phyloP scores from a whole-genome alignment of 768 basidiomycete species.

The Tylopilus balloui region DNA sequence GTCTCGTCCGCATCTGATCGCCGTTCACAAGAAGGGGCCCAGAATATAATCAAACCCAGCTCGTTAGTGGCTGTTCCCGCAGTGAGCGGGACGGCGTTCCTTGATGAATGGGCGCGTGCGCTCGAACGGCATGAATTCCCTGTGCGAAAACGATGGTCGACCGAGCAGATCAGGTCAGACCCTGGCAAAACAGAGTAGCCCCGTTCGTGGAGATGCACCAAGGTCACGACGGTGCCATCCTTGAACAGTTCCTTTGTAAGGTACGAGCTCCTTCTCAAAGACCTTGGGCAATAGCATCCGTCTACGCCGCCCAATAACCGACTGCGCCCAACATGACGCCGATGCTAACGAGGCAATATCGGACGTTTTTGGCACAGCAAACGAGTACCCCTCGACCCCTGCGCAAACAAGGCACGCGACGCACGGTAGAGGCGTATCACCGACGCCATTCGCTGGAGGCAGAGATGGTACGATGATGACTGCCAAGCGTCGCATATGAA shows the following conservation, averaged over 20 bases:
- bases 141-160: slow-evolving; percentile 12
- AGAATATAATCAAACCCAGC: too few species aligned
- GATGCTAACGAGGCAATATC: slow-evolving; percentile 53
- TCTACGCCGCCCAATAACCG: slow-evolving; percentile 54
- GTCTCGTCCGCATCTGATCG: too few species aligned
- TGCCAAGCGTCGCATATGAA: slow-evolving; percentile 8
- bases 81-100: too few species aligned
- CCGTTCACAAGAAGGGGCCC: too few species aligned
- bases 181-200: too few species aligned
- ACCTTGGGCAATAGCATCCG: slow-evolving; percentile 44
- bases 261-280: slow-evolving; percentile 45
- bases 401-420: neutral
- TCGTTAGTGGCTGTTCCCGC: too few species aligned
- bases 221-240: slow-evolving; percentile 52
- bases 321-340: slow-evolving; percentile 43
- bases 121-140: too few species aligned
- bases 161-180: neutral
- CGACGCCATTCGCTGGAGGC: slow-evolving; percentile 47
- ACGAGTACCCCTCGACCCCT: slow-evolving; percentile 31
- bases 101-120: too few species aligned
- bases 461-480: slow-evolving; percentile 56
- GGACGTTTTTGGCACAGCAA: slow-evolving; percentile 8
- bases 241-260: slow-evolving; percentile 44
- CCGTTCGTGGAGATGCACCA: slow-evolving; percentile 34
- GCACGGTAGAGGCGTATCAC: slow-evolving; percentile 55